Evolutionary conservation across 805 yeast species (phyloP), one percentile per base, ranked within the genome.

Genomic region (Saccharomyces mikatae): DNA sequence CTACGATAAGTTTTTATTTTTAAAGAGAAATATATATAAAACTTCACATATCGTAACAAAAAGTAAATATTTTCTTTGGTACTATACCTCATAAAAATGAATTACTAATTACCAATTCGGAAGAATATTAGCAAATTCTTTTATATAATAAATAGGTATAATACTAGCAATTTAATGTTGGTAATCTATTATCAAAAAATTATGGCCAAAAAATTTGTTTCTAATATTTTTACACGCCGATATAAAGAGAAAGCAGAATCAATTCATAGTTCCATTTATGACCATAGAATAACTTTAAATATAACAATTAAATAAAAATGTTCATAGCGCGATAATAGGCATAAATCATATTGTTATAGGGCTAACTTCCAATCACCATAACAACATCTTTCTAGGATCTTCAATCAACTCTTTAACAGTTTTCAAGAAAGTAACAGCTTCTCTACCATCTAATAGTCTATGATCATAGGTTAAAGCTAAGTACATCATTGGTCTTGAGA

Each of bases 401-500:
- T 94, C 98, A 64, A 94, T 89, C 75, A 88, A 83, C 78, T 94
- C 99, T 81, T 94, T 94, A 61, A 94, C 85, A 36, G 96, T 89
- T 80, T 84, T 91, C 76, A 94, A 82, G 89, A 92, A 94, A 57
- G 92, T 88, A 59, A 94, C 99, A 55, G 97, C 98, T 78, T 94
- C 99, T 77, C 98, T 89, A 65, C 99, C 99, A 71, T 94, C 99
- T 71, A 94, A 79, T 71, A 94, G 84, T 80, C 99, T 87, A 79
- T 94, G 99, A 72, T 94, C 99, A 74, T 94, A 94, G 56, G 99
- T 92, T 74, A 94, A 85, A 53, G 99, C 99, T 68, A 94, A 77
- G 82, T 94, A 94, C 99, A 94, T 94, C 98, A 94, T 92, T 72
- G 99, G 99, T 80, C 98, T 87, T 48, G 92, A 81, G 63, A 88